phyloP scores from a whole-genome alignment of 2,329 filamentous ascomycete genomes.

The Biscogniauxia mediterranea region DNA sequence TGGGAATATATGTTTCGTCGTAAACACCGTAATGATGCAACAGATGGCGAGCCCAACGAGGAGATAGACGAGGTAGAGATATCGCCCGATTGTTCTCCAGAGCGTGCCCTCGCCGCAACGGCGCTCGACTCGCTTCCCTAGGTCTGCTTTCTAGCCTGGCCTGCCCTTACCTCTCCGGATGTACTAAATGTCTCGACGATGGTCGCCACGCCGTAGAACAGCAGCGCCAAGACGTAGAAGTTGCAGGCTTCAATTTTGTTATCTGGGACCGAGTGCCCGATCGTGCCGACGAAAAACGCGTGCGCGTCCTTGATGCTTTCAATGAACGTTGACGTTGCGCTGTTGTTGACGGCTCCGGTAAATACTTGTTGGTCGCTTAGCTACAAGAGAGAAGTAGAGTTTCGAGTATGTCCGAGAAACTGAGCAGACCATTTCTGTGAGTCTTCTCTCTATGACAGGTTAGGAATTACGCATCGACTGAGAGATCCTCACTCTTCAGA shows the following conservation, averaged over 20 bases:
- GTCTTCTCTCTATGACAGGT: too few relatives aligned
- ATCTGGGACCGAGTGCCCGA: conserved; percentile 15
- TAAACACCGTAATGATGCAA: conserved; percentile 15
- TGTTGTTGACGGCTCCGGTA: too few relatives aligned
- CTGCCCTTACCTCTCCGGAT: conserved; percentile 18
- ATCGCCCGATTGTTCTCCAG: conserved; percentile 10
- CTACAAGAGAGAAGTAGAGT: too few relatives aligned
- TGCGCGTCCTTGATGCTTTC: conserved; percentile 14
- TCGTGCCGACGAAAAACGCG: conserved; percentile 16
- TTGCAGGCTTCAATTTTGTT: conserved; percentile 29
- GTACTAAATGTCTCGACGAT: conserved; percentile 22
- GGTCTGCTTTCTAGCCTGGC: conserved; percentile 15
- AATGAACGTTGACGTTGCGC: conserved; percentile 10
- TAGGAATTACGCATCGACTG: too few relatives aligned
- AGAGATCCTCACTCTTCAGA: too few relatives aligned
- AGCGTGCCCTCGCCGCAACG: conserved; percentile 6
- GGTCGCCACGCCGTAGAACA: conserved; percentile 25
- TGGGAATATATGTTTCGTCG: conserved; percentile 27
- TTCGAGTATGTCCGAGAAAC: too few relatives aligned
- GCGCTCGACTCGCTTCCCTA: conserved; percentile 9
- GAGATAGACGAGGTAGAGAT: conserved; percentile 22
- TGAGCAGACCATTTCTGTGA: too few relatives aligned
- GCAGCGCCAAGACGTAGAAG: conserved; percentile 22
- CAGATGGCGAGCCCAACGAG: conserved; percentile 26
- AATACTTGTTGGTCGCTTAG: too few relatives aligned